Evolutionary conservation across 371 early-diverging fungal species (phyloP), one percentile per base, ranked within the genome.

Genomic region (Chytridiales sp.): DNA sequence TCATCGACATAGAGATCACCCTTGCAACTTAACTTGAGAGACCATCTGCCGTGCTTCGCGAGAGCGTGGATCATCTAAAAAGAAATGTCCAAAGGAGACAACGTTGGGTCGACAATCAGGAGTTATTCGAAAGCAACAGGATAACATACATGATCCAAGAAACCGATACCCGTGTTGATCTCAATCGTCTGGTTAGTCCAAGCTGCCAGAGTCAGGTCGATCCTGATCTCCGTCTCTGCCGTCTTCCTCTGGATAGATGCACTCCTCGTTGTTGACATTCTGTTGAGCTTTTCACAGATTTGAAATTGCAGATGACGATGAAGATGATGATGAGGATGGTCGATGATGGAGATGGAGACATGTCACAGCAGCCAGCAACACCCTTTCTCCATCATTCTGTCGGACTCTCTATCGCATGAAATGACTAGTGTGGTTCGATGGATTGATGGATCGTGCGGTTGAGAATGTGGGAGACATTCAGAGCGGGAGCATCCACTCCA

Each of bases 1-100:
- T 97, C 97, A 73, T 96, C 95, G 57, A 97, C 92, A 63, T 96
- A 87, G 53, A 95, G 76, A 69, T 96, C 97, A 38, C 97, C 98
- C 42, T 78, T 79, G 78, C 96, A 95, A 27, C 66, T 68, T 29
- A 96, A 61, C 3, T 73, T 72, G 50, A 96, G 78, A 8, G 92
- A 88, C 95, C 93, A 94, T 19, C 88, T 84, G 43, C 87, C 79
- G 72, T 97, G 97, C 70, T 96, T 96, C 15, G 96, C 93, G 38
- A 97, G 82, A 4, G 98, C 97, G 70, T 94, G 92, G 66, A 91
- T 87, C 95, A 96, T 96, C 92, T 68, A 42, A 30, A 32, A 6
- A 9, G 22, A 21, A 11, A 39, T 38, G n/a, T 46, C 2, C 40
- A 38, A 31, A 15, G 5, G 52, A 26, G 4, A 36, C 6, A 32